A percentile compares a stretch with the other conserved stretches of the same genome.
phyloP scores from a whole-genome alignment of 2,329 filamentous ascomycete genomes.

The Curvularia sp. region DNA sequence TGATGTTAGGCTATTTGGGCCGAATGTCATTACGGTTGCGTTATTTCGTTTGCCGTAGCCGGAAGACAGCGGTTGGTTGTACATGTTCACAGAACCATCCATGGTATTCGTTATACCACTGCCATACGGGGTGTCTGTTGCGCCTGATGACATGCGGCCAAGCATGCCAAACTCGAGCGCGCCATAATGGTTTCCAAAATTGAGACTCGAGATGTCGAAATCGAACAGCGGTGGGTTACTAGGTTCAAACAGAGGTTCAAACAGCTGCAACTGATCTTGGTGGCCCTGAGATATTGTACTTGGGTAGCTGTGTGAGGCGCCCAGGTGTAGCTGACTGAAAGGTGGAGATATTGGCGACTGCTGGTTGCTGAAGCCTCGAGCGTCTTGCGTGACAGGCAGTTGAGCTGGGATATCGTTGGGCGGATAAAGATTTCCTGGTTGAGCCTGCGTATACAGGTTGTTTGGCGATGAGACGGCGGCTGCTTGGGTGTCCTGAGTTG shows the following conservation, averaged over 20 bases:
- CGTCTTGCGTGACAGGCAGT: constrained; percentile 56
- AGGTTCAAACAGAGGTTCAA: constrained; percentile 77
- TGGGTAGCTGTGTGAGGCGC: constrained; percentile 58
- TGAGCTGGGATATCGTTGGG: constrained; percentile 48
- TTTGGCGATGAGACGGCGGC: constrained; percentile 42
- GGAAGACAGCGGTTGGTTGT: constrained; percentile 51
- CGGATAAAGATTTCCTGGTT: constrained; percentile 51
- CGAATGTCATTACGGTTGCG: constrained; percentile 43
- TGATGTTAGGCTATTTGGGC: constrained; percentile 34
- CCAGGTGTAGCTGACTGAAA: constrained; percentile 64
- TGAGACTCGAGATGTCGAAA: constrained; percentile 91
- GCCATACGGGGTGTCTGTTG: constrained; percentile 79
- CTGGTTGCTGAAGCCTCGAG: constrained; percentile 66
- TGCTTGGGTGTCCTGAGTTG: constrained; percentile 35
- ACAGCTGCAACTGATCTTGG: constrained; percentile 52
- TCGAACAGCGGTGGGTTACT: constrained; percentile 94
- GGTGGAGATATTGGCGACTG: constrained; percentile 79
- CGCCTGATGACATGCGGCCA: constrained; percentile 92
- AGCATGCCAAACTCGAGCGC: constrained; percentile 96
- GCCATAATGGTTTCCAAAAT: constrained; percentile 95
- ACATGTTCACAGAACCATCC: constrained; percentile 46
- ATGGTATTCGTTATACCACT: constrained; percentile 45
- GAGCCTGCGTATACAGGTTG: constrained; percentile 55
- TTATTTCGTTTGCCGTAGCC: constrained; percentile 35
- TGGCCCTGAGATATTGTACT: constrained; percentile 51